Evolutionary conservation across 75 land plant species (phyloP), one percentile per base, ranked within the genome.

Genomic region (Pinus tabuliformis): DNA sequence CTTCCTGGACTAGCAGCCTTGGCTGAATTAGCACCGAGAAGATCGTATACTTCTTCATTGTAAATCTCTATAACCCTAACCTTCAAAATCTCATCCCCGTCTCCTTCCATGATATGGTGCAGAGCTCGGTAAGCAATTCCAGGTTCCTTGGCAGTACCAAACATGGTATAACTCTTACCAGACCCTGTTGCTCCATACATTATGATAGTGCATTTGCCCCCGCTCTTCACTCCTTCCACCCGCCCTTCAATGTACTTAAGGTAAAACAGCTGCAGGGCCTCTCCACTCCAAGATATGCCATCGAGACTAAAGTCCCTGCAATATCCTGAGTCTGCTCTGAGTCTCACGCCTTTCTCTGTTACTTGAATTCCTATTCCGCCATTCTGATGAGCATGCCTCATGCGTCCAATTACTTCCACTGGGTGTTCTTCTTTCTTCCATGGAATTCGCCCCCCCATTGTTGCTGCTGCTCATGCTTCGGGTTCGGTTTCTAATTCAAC

Each of bases 141-240:
- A 24, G 82, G 82, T 61, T 85, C 86, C 15, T 70, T 70, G n/a
- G 77, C 74, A 15, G 81, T 62, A 24, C 87, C 87, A 73, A 85
- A 85, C 87, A 85, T 85, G 52, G 87, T 85, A 73, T 85, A 76
- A 73, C 86, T 83, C 79, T 85, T 85, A 18, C 87, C 87, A 30
- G 87, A 77, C 2, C 87, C 87, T 13, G 87, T 85, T 4, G 87
- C 86, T 57, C 87, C 87, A 76, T 85, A 85, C 87, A 85, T 75
- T 81, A 85, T 83, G 57, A 83, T 76, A 11, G 86, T 85, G 71
- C 87, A 85, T 52, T 86, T 56, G 5, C 75, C 85, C 2, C 87
- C 87, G 9, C 56, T 37, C 78, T 82, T 83, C 74, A 85, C 87
- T 42, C 74, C 76, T 58, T 85, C 85, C 26, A 85, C 77, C 17